phyloP scores from a whole-genome alignment of 306 rosid species.

The Bauhinia variegata region DNA sequence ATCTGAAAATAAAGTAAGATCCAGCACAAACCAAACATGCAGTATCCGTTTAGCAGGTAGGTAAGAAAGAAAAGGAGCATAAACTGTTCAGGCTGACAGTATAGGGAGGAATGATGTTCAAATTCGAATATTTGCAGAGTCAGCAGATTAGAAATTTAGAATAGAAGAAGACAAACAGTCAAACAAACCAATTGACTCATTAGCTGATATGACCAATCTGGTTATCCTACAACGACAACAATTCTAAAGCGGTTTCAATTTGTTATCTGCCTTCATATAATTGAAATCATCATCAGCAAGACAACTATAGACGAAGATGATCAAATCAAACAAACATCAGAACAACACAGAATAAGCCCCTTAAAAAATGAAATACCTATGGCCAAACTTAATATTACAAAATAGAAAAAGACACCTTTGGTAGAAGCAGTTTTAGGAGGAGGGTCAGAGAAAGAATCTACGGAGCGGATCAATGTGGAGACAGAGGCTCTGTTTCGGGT shows the following conservation, averaged over 20 bases:
- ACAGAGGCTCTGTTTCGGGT: slow-evolving; percentile 46
- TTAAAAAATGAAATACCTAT: no score
- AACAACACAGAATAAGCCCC: no score
- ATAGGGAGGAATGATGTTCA: slow-evolving; percentile 19
- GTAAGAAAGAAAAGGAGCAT: not conserved
- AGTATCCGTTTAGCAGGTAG: not conserved
- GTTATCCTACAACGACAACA: slow-evolving; percentile 15
- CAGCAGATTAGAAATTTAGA: not conserved
- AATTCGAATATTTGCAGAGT: not conserved
- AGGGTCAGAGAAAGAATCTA: slow-evolving; percentile 56
- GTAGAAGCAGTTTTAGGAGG: slow-evolving; percentile 56
- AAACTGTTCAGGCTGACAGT: slow-evolving; percentile 9
- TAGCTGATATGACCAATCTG: slow-evolving; percentile 25
- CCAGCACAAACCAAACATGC: not conserved
- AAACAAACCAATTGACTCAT: slow-evolving; percentile 29
- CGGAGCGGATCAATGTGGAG: slow-evolving; percentile 50
- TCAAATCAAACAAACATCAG: no score
- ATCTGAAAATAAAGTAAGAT: not conserved
- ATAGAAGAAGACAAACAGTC: slow-evolving; percentile 35
- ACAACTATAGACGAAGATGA: not conserved
- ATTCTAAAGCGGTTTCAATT: not conserved
- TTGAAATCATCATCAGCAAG: not conserved
- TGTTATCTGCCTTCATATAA: not conserved
- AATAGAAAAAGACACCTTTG: no score
- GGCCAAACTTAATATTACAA: no score